Conservation (phyloP, 371 early-diverging fungal genomes). For the Coemansia sp. region DNA sequence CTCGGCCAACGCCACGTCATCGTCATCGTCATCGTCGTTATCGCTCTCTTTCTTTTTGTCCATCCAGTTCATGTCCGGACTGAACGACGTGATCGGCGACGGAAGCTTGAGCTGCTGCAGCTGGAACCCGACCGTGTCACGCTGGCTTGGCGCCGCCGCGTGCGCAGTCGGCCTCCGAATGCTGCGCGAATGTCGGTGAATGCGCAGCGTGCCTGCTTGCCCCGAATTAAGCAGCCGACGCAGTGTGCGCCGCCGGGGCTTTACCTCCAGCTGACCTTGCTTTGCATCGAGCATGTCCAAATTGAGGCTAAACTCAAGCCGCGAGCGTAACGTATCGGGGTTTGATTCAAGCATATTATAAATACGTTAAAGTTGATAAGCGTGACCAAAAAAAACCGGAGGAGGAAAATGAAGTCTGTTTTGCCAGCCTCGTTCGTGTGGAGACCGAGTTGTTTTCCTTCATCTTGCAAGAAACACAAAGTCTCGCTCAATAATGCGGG, state of each 20-base stretch:
- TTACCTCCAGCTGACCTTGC: background rate
- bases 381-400: background rate
- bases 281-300: constrained; percentile 14
- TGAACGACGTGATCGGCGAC: constrained; percentile 26
- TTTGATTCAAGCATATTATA: background rate
- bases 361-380: background rate
- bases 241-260: constrained; percentile 5
- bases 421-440: too few species aligned
- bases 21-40: background rate
- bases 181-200: background rate
- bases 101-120: constrained; percentile 21
- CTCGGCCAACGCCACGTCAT: background rate
- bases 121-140: constrained; percentile 2
- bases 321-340: background rate
- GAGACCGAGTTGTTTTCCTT: too few species aligned
- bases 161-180: background rate
- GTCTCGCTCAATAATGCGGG: too few species aligned
- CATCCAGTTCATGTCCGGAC: background rate
- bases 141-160: background rate
- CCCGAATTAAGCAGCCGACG: constrained; percentile 2
- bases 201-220: background rate
- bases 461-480: too few species aligned
- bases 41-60: background rate
- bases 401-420: too few species aligned
- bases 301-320: constrained; percentile 29